Percentiles rank a stretch among this genome's conserved stretches.
phyloP scores from a whole-genome alignment of 495 filamentous ascomycete genomes.

The Xylaria cubensis region DNA sequence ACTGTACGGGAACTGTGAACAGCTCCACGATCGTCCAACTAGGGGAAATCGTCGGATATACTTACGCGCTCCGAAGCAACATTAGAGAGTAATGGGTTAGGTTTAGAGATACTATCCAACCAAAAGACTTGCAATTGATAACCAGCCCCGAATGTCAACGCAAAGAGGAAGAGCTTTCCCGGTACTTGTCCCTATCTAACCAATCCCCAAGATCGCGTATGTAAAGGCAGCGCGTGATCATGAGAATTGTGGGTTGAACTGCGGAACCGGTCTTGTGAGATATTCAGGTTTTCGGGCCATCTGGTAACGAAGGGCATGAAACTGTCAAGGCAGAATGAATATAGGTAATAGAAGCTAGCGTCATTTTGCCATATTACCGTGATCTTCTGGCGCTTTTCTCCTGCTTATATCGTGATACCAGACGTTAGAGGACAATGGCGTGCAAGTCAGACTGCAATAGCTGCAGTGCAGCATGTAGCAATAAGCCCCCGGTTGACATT shows the following conservation, averaged over 20 bases:
- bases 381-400: neutral
- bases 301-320: neutral
- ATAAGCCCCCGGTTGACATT: slow-evolving; percentile 20
- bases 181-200: slow-evolving; percentile 3
- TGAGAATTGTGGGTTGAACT: slow-evolving; percentile 11
- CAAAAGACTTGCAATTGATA: slow-evolving; percentile 5
- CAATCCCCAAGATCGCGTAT: slow-evolving; percentile 11
- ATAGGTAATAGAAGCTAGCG: slow-evolving; percentile 5
- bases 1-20: slow-evolving; percentile 25
- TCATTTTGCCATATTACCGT: neutral
- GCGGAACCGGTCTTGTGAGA: slow-evolving; percentile 10
- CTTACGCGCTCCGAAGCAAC: slow-evolving; percentile 4
- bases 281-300: slow-evolving; percentile 1
- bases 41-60: slow-evolving; percentile 11
- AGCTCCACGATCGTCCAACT: slow-evolving; percentile 10
- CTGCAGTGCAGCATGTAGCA: slow-evolving; percentile 22
- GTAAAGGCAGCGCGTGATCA: slow-evolving; percentile 4
- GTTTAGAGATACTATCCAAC: slow-evolving; percentile 12
- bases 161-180: slow-evolving; percentile 19
- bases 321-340: neutral
- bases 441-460: slow-evolving; percentile 23
- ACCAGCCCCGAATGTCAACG: neutral
- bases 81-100: neutral
- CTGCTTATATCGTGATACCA: neutral
- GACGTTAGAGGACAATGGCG: slow-evolving; percentile 4